Conservation (phyloP, 176 grass and related monocot species). For the Triticum turgidum region DNA sequence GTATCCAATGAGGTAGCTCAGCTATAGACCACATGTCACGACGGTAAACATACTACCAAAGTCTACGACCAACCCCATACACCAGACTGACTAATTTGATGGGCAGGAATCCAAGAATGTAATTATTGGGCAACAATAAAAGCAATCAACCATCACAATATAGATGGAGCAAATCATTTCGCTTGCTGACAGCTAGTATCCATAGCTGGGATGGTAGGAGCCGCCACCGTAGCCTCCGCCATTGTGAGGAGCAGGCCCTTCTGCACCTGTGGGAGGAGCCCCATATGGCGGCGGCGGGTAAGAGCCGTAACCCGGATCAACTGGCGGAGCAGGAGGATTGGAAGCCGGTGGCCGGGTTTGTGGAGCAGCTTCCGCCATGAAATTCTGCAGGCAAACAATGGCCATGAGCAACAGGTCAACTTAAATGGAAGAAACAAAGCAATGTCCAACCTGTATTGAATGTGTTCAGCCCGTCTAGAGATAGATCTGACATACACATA, state of each 20-base stretch:
- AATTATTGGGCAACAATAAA: neutral
- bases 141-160: neutral
- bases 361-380: slow-evolving; percentile 71
- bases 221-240: slow-evolving; percentile 41
- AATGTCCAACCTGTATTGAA: neutral
- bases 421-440: too few relatives aligned
- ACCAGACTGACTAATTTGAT: neutral
- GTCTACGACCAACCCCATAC: neutral
- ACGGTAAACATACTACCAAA: neutral
- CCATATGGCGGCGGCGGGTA: slow-evolving; percentile 60
- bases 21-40: neutral
- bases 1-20: neutral
- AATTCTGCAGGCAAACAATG: slow-evolving; percentile 71
- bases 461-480: neutral
- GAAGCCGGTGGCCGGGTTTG: slow-evolving; percentile 32
- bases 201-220: slow-evolving; percentile 66
- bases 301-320: slow-evolving; percentile 51
- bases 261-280: neutral
- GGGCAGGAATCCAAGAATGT: neutral
- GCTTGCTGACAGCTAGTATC: slow-evolving; percentile 42
- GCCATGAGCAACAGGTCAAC: neutral
- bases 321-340: slow-evolving; percentile 31
- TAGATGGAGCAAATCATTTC: neutral
- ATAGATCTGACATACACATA: neutral
- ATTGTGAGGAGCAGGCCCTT: slow-evolving; percentile 32